Conservation (phyloP, 2,329 filamentous ascomycete species). For the Elsinoe fawcettii region DNA sequence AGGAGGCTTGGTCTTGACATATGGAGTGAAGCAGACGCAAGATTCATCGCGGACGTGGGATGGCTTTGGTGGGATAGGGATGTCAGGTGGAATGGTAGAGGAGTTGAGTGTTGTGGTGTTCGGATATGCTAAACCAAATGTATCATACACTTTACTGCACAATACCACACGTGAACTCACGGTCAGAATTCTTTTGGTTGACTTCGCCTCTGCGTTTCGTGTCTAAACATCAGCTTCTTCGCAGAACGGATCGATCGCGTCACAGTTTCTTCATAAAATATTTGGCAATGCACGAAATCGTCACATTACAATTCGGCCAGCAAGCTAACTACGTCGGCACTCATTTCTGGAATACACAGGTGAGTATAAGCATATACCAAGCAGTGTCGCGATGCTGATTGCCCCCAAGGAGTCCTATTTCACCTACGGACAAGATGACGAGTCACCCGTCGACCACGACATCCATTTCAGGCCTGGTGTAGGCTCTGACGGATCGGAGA, state of each 20-base stretch:
- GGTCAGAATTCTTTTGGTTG: too few species aligned
- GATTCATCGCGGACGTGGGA: slow-evolving; percentile 57
- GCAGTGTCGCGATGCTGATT: neutral
- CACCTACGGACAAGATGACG: slow-evolving; percentile 66
- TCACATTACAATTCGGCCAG: slow-evolving; percentile 89
- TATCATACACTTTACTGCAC: neutral
- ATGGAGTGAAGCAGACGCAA: slow-evolving; percentile 65
- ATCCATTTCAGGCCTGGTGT: slow-evolving; percentile 81
- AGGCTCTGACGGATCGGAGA: slow-evolving; percentile 76
- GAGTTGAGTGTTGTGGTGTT: slow-evolving; percentile 67
- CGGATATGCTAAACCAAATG: slow-evolving; percentile 49
- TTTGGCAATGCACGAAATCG: slow-evolving; percentile 74
- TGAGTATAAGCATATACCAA: slow-evolving; percentile 30
- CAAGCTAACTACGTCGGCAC: slow-evolving; percentile 88
- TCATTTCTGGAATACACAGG: slow-evolving; percentile 96
- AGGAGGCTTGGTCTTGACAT: slow-evolving; percentile 67
- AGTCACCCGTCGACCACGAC: slow-evolving; percentile 67
- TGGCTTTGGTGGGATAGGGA: slow-evolving; percentile 58
- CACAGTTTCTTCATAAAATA: neutral
- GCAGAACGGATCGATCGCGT: too few species aligned
- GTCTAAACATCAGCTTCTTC: too few species aligned
- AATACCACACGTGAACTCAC: neutral
- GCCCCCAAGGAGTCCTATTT: slow-evolving; percentile 81
- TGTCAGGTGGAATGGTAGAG: slow-evolving; percentile 58
- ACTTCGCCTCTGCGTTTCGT: too few species aligned